These are phyloP conservation scores for Cyberlindnera sargentensis DNA, from an alignment of 805 yeast species.

Conservation along the genomic window DNA sequence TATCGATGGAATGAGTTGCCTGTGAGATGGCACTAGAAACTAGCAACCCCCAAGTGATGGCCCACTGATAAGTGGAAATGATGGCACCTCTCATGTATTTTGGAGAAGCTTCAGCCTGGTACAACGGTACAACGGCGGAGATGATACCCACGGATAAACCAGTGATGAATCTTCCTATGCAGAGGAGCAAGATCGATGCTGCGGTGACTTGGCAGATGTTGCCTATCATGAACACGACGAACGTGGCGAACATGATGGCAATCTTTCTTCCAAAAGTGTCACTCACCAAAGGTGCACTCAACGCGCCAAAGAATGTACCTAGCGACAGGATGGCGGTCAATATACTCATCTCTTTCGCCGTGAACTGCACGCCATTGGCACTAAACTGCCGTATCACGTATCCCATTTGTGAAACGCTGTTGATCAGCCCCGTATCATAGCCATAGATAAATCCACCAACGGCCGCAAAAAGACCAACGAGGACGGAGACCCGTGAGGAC, in stretches of 20 bases:
- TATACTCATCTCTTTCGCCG: constrained; percentile 58
- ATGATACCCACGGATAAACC: constrained; percentile 73
- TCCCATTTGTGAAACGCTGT: constrained; percentile 70
- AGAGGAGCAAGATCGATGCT: constrained; percentile 40
- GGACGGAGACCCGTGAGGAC: constrained; percentile 57
- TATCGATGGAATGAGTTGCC: constrained; percentile 52
- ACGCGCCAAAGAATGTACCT: constrained; percentile 72
- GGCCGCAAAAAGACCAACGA: constrained; percentile 78
- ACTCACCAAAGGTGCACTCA: constrained; percentile 51
- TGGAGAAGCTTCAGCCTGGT: constrained; percentile 81
- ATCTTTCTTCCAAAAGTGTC: constrained; percentile 69
- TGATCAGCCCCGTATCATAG: constrained; percentile 82
- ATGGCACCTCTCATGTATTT: constrained; percentile 76
- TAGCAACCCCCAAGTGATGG: constrained; percentile 79
- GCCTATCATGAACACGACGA: constrained; percentile 63
- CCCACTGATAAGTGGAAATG: constrained; percentile 82
- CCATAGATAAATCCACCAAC: constrained; percentile 90
- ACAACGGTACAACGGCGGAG: constrained; percentile 75
- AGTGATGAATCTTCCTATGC: constrained; percentile 67
- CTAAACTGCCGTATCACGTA: constrained; percentile 57
- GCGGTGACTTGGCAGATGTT: constrained; percentile 62
- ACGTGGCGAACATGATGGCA: constrained; percentile 54
- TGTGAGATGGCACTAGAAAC: constrained; percentile 75
- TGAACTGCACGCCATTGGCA: constrained; percentile 36
- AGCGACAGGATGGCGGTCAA: constrained; percentile 73